Conservation (phyloP, 441 rosid genomes). For the Erodium texanum region DNA sequence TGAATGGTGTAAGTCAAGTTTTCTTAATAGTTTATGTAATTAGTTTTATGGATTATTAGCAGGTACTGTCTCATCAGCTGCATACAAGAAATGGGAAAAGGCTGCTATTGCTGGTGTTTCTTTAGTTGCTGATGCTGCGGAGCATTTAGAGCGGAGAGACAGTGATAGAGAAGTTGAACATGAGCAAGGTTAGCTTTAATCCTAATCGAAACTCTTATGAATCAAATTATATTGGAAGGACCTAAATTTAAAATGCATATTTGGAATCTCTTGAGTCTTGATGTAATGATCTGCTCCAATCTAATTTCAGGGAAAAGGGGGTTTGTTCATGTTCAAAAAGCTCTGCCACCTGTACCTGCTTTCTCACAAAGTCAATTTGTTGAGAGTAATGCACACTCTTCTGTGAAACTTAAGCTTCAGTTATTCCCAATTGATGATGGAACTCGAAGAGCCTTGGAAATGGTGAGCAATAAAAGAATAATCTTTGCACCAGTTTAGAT, state of each 20-base stretch:
- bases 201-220: not conserved
- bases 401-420: slow-evolving; percentile 82
- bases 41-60: slow-evolving; percentile 17
- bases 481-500: slow-evolving; percentile 13
- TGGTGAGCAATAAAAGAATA: slow-evolving; percentile 45
- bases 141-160: slow-evolving; percentile 72
- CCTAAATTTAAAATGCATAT: slow-evolving; percentile 15
- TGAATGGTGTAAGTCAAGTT: slow-evolving; percentile 1
- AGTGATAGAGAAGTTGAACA: slow-evolving; percentile 40
- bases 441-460: slow-evolving; percentile 78
- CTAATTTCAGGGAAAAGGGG: slow-evolving; percentile 33
- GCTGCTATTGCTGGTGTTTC: slow-evolving; percentile 99
- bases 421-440: slow-evolving; percentile 84
- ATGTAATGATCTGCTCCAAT: slow-evolving; percentile 15
- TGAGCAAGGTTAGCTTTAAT: slow-evolving; percentile 30
- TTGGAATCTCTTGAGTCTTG: slow-evolving; percentile 16
- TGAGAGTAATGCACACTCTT: slow-evolving; percentile 40
- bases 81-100: slow-evolving; percentile 90
- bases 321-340: slow-evolving; percentile 37
- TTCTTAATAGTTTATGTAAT: not conserved
- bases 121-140: slow-evolving; percentile 98
- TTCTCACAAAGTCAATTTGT: slow-evolving; percentile 37
- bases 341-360: slow-evolving; percentile 31
- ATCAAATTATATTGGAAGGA: slow-evolving; percentile 6
- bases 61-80: slow-evolving; percentile 40